Evolutionary conservation across 2,329 filamentous ascomycete genomes (phyloP).

Genomic region (Pyrenochaeta sp.): DNA sequence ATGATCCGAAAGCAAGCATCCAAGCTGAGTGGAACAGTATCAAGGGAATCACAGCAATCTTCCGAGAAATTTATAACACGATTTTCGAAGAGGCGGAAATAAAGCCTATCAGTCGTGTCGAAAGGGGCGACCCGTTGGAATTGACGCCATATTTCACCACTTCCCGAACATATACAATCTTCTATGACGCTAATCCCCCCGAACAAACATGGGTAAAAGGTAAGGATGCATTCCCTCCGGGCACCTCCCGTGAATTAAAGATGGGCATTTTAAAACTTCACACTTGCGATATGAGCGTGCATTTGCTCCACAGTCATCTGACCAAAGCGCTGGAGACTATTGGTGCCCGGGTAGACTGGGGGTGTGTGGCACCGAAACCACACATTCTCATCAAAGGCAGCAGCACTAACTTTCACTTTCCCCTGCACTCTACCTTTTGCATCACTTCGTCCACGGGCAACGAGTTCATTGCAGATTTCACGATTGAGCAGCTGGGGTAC

Average conservation of each 20-base stretch:
- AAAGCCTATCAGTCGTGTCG: too few species aligned
- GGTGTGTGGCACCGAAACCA: not conserved
- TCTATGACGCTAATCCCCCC: too few species aligned
- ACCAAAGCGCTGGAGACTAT: not conserved
- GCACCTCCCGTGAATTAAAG: not conserved
- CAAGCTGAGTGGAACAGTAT: too few species aligned
- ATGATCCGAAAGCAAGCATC: too few species aligned
- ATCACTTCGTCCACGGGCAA: not conserved
- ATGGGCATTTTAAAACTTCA: not conserved
- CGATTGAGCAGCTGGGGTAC: constrained; percentile 7
- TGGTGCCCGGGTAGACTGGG: not conserved
- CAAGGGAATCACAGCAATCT: too few species aligned
- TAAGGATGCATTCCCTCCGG: not conserved
- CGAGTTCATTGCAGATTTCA: constrained; percentile 8
- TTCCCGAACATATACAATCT: too few species aligned
- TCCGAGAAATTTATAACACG: too few species aligned
- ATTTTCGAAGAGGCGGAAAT: too few species aligned
- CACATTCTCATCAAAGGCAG: not conserved
- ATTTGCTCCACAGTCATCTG: not conserved
- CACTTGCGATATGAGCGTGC: not conserved
- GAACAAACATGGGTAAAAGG: not conserved
- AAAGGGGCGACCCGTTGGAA: not conserved
- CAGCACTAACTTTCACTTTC: not conserved
- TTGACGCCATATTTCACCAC: too few species aligned
- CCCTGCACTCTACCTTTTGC: not conserved